Base-by-base conservation (phyloP, 495 filamentous ascomycete genomes). In the Massariosphaeria phaeospora region DNA sequence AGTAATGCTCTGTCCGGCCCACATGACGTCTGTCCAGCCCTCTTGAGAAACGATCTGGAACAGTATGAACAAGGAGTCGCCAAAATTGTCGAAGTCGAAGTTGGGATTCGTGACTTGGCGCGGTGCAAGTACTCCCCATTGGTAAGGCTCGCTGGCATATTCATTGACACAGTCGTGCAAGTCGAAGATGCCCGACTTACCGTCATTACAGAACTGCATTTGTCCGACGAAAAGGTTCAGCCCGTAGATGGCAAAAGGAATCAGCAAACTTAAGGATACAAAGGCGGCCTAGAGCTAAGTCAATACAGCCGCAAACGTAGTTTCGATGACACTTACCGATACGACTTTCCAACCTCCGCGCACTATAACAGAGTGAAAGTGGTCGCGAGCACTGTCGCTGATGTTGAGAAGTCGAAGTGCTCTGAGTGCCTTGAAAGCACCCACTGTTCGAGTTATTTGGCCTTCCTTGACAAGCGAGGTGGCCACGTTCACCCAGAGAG, bases 21-120 rank as follows among this genome's bases (percentile, higher is more conserved):
- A 86, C 72, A 93, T 90, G 0, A 96, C 93, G 67, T 91, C 88
- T 9, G 83, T 82, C 93, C 93, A 99, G 7, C 93, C 93, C 77
- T 99, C 93, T 64, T 97, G 91, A 23, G 91, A 96, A 13, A 99
- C 94, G 71, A 99, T 96, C 67, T 97, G 91, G 74, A 99, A 99
- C 45, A 99, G 84, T 49, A 95, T 93, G 73, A 95, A 97, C 26
- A 96, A 75, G 2, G 91, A 86, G 43, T 86, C 79, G 20, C 86
- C 88, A 63, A 99, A 99, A 66, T 90, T 84, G 66, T 99, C 93
- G 66, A 99, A 99, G 70, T 84, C 84, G 69, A 86, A 97, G 65
- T 80, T 96, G 0, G 84, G 80, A 62, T 96, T 99, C 0, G 79
- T 63, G 5, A 82, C 88, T 35, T 81, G 79, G 45, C 94, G 81